phyloP scores from a whole-genome alignment of 371 early-diverging fungal species.

The Mucor plumbeus region DNA sequence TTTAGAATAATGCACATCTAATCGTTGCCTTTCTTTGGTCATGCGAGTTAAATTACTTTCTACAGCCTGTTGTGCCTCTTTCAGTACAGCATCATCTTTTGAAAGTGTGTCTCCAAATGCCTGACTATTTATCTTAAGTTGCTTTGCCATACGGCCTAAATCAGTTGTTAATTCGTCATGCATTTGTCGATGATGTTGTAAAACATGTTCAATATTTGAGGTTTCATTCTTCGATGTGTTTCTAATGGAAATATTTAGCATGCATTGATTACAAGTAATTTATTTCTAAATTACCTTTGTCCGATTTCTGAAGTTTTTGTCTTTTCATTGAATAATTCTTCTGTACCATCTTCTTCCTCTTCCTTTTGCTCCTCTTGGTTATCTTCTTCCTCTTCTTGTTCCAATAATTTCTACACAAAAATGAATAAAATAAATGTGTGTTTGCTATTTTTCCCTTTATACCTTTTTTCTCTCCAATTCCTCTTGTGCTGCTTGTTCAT shows the following conservation, averaged over 20 bases:
- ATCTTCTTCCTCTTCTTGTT: conserved; percentile 10
- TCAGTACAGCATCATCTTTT: conserved; percentile 57
- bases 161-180: conserved; percentile 75
- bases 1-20: conserved; percentile 61
- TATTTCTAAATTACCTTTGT: conserved; percentile 9
- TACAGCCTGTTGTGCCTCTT: conserved; percentile 52
- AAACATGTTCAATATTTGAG: conserved; percentile 55
- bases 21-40: conserved; percentile 56
- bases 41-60: conserved; percentile 55
- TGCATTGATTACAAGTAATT: too few species aligned
- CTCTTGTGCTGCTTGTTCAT: conserved; percentile 21
- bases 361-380: conserved; percentile 10
- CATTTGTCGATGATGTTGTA: conserved; percentile 68
- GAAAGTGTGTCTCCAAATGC: conserved; percentile 64
- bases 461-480: conserved; percentile 12
- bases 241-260: not conserved
- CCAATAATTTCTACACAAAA: conserved; percentile 11
- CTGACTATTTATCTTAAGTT: conserved; percentile 67
- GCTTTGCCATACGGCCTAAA: conserved; percentile 66
- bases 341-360: not conserved
- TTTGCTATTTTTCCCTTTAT: not conserved
- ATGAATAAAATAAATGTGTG: too few species aligned
- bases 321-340: not conserved
- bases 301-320: conserved; percentile 10
- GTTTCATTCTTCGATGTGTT: conserved; percentile 35